A percentile compares a stretch with the other conserved stretches of the same genome.
phyloP scores from a whole-genome alignment of 2,329 filamentous ascomycete species.

The Aspergillus nomiae region DNA sequence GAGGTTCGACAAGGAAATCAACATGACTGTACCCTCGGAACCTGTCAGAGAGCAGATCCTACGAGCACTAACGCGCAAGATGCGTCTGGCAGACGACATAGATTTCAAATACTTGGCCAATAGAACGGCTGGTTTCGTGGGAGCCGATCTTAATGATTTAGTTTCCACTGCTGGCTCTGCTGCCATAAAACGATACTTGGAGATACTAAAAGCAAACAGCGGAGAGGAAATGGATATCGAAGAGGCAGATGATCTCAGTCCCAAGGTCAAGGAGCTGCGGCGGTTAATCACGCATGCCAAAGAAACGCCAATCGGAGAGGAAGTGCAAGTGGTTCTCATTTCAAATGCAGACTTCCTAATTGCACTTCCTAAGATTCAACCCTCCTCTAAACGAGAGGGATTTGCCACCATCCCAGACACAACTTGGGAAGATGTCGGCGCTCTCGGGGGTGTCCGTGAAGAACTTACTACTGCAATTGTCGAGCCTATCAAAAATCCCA shows the following conservation, averaged over 20 bases:
- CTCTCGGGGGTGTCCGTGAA: slow-evolving; percentile 74
- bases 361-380: slow-evolving; percentile 73
- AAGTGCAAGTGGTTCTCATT: slow-evolving; percentile 58
- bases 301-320: slow-evolving; percentile 53
- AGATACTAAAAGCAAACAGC: slow-evolving; percentile 52
- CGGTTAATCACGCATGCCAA: slow-evolving; percentile 59
- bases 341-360: slow-evolving; percentile 70
- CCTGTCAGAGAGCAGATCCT: slow-evolving; percentile 76
- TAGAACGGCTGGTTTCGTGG: slow-evolving; percentile 88
- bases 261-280: slow-evolving; percentile 49
- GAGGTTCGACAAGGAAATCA: slow-evolving; percentile 80
- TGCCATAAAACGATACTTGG: slow-evolving; percentile 63
- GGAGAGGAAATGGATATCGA: slow-evolving; percentile 59
- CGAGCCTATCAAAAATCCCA: slow-evolving; percentile 80
- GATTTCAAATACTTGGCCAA: slow-evolving; percentile 76
- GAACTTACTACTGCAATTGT: slow-evolving; percentile 86
- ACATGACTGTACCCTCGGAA: slow-evolving; percentile 84
- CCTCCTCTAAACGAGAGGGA: slow-evolving; percentile 86
- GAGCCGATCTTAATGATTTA: slow-evolving; percentile 78
- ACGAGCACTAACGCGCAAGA: slow-evolving; percentile 67
- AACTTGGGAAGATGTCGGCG: slow-evolving; percentile 90
- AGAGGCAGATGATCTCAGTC: slow-evolving; percentile 34
- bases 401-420: slow-evolving; percentile 93
- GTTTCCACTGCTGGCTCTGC: slow-evolving; percentile 66
- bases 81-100: slow-evolving; percentile 67